phyloP scores from a whole-genome alignment of 2,329 filamentous ascomycete genomes.

The Xylariaceae sp. region DNA sequence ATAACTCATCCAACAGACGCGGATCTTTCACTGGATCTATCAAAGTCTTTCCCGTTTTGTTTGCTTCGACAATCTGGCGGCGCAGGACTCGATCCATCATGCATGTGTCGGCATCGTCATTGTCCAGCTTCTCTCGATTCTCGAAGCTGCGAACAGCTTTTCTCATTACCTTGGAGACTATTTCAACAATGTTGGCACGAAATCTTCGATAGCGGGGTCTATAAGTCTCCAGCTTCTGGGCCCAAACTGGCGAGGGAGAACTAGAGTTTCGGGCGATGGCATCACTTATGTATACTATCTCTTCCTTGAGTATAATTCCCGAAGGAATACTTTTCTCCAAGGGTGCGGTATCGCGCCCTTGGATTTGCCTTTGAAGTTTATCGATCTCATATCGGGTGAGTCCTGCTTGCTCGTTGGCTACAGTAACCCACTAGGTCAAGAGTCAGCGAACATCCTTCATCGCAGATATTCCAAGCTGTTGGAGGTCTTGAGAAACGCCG shows the following conservation, averaged over 20 bases:
- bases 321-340: conserved; percentile 14
- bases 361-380: conserved; percentile 13
- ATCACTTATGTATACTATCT: conserved; percentile 21
- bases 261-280: conserved; percentile 19
- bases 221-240: conserved; percentile 12
- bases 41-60: conserved; percentile 3
- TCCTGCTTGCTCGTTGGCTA: conserved; percentile 35
- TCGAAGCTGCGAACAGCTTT: conserved; percentile 11
- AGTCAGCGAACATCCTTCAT: too few relatives aligned
- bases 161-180: conserved; percentile 9
- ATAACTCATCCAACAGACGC: conserved; percentile 15
- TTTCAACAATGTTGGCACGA: conserved; percentile 8
- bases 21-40: conserved; percentile 11
- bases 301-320: conserved; percentile 17
- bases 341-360: neutral
- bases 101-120: conserved; percentile 11
- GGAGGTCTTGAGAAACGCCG: too few relatives aligned
- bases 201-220: conserved; percentile 18
- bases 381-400: conserved; percentile 23
- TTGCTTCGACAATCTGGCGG: conserved; percentile 12
- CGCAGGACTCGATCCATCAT: conserved; percentile 21
- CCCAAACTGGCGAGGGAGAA: conserved; percentile 14
- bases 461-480: too few relatives aligned
- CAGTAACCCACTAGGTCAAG: conserved; percentile 38
- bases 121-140: neutral